Conservation (phyloP, 352 stramenopile genomes). For the Phytophthora pinifolia region DNA sequence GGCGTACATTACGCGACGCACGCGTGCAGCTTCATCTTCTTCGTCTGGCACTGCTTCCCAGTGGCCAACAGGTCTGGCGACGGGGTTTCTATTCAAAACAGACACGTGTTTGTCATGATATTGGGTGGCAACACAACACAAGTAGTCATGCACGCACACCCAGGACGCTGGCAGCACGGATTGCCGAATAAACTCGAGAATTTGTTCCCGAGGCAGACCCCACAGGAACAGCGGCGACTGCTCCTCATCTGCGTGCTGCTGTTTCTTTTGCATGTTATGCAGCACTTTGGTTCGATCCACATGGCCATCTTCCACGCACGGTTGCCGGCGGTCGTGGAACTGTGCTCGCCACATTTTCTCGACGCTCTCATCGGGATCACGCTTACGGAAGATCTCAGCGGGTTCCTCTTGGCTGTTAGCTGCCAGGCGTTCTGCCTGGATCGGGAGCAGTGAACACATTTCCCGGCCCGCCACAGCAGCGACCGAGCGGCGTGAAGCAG, state of each 20-base stretch:
- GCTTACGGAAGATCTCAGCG: constrained; percentile 1
- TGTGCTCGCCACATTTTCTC: constrained; percentile 51
- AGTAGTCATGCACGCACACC: constrained; percentile 42
- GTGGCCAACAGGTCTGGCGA: constrained; percentile 35
- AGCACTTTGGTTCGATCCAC: constrained; percentile 61
- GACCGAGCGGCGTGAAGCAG: constrained; percentile 14
- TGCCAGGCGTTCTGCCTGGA: not conserved
- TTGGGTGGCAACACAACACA: not conserved
- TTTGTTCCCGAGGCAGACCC: constrained; percentile 67
- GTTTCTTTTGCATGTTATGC: constrained; percentile 28
- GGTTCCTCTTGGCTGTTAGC: constrained; percentile 4
- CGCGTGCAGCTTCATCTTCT: constrained; percentile 19
- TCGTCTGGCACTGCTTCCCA: constrained; percentile 42
- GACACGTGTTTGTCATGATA: not conserved
- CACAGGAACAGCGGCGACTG: constrained; percentile 51
- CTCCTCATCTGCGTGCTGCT: constrained; percentile 4
- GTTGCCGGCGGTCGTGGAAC: constrained; percentile 36
- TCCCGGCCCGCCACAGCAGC: constrained; percentile 15
- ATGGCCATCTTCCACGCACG: constrained; percentile 35
- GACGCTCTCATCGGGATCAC: constrained; percentile 31
- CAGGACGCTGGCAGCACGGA: constrained; percentile 68
- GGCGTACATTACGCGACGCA: constrained; percentile 20
- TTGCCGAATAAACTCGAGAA: constrained; percentile 78
- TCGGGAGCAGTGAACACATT: constrained; percentile 15
- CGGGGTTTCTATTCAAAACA: constrained; percentile 16